Conservation (phyloP, 2,329 filamentous ascomycete species). For the Diaporthe helianthi region DNA sequence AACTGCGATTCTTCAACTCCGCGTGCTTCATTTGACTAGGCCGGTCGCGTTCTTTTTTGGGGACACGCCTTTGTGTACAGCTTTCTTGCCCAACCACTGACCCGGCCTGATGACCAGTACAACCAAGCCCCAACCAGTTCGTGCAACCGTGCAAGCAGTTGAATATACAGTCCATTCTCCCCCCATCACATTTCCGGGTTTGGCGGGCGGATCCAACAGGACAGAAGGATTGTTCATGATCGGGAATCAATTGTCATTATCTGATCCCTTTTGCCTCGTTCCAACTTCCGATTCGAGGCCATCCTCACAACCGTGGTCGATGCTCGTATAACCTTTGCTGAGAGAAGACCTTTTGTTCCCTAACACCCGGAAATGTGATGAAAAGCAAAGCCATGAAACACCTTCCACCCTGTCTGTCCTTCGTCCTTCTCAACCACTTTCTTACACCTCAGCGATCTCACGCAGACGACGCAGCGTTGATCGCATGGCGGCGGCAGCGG, state of each 20-base stretch:
- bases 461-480: constrained; percentile 96
- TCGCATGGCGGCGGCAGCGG: constrained; percentile 90
- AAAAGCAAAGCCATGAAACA: constrained; percentile 37
- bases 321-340: constrained; percentile 33
- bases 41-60: not conserved
- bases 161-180: not conserved
- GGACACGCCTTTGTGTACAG: not conserved
- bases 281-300: constrained; percentile 41
- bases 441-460: constrained; percentile 95
- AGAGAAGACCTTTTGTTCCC: constrained; percentile 35
- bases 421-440: constrained; percentile 40
- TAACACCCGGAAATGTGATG: constrained; percentile 36
- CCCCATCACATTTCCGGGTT: not conserved
- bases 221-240: constrained; percentile 30
- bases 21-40: constrained; percentile 16
- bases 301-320: constrained; percentile 34
- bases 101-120: not conserved
- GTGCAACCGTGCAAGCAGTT: not conserved
- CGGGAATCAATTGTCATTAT: constrained; percentile 33
- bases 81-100: constrained; percentile 1
- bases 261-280: constrained; percentile 34
- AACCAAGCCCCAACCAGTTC: not conserved
- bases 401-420: constrained; percentile 33
- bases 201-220: not conserved
- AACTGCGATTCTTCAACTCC: not conserved